phyloP scores from a whole-genome alignment of 2,329 filamentous ascomycete genomes.

The Falciphora oryzae region DNA sequence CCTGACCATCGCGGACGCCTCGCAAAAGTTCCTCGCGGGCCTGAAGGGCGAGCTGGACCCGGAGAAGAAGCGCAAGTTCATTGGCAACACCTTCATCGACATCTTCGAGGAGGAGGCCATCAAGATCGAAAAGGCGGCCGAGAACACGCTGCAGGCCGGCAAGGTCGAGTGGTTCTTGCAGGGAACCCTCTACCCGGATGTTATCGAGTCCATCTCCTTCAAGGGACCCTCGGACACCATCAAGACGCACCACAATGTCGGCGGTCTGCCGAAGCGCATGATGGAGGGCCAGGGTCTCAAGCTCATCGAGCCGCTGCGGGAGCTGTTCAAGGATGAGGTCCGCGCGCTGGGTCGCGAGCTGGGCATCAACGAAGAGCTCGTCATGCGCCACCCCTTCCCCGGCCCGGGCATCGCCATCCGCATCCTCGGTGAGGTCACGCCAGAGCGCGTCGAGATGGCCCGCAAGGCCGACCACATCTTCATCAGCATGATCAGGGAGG shows the following conservation, averaged over 20 bases:
- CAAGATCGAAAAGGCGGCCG: slow-evolving; percentile 63
- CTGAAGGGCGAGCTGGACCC: slow-evolving; percentile 73
- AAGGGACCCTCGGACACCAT: slow-evolving; percentile 46
- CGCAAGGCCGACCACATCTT: slow-evolving; percentile 74
- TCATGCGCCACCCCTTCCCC: slow-evolving; percentile 53
- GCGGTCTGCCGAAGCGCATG: slow-evolving; percentile 34
- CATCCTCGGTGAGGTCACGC: slow-evolving; percentile 79
- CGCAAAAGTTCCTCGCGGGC: slow-evolving; percentile 67
- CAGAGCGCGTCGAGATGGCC: slow-evolving; percentile 71
- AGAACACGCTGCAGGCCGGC: slow-evolving; percentile 60
- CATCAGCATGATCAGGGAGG: slow-evolving; percentile 67
- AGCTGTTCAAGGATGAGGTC: slow-evolving; percentile 75
- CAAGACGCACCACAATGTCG: slow-evolving; percentile 43
- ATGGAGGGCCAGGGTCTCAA: slow-evolving; percentile 42
- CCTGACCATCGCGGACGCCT: slow-evolving; percentile 78
- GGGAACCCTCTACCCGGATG: slow-evolving; percentile 69
- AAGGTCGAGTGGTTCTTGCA: slow-evolving; percentile 84
- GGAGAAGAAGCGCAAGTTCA: slow-evolving; percentile 71
- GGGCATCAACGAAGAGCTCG: slow-evolving; percentile 66
- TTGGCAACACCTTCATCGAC: slow-evolving; percentile 61
- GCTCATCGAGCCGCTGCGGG: slow-evolving; percentile 72
- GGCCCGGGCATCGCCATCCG: slow-evolving; percentile 61
- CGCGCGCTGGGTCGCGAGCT: slow-evolving; percentile 62
- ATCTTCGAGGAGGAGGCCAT: slow-evolving; percentile 74
- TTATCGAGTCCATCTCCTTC: slow-evolving; percentile 35